These are phyloP conservation scores for Colletotrichum trifolii DNA, from an alignment of 2,329 filamentous ascomycete species.

Conservation along the genomic window DNA sequence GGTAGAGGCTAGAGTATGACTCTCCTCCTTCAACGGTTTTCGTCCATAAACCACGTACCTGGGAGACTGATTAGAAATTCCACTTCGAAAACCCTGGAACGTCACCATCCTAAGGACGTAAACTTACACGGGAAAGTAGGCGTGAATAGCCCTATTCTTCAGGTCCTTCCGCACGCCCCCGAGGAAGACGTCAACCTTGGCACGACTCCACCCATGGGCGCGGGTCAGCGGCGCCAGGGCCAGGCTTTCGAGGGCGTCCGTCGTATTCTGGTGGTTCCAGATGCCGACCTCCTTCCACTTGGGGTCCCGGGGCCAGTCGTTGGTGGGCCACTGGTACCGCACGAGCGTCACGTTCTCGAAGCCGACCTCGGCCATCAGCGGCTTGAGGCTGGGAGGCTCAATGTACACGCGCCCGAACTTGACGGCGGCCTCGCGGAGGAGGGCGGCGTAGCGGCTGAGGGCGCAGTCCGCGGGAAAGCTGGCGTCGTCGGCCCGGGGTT, in stretches of 20 bases:
- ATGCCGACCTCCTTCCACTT: slow-evolving; percentile 61
- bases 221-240: slow-evolving; percentile 4
- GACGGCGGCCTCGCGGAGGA: background rate
- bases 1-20: no score
- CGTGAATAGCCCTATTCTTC: slow-evolving; percentile 40
- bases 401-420: background rate
- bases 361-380: slow-evolving; percentile 60
- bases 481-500: background rate
- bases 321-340: slow-evolving; percentile 61
- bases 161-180: slow-evolving; percentile 39
- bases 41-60: no score
- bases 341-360: slow-evolving; percentile 63
- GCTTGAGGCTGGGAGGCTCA: slow-evolving; percentile 31
- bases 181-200: slow-evolving; percentile 35
- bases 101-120: background rate
- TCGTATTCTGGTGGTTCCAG: slow-evolving; percentile 8
- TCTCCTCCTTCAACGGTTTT: no score
- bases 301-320: slow-evolving; percentile 62
- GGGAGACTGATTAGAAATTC: no score
- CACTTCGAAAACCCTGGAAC: no score
- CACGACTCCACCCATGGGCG: background rate
- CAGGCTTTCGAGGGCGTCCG: background rate
- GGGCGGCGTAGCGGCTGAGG: background rate
- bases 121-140: slow-evolving; percentile 38
- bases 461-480: background rate